Conservation (phyloP, 768 basidiomycete genomes). For the Filobasidium floriforme region DNA sequence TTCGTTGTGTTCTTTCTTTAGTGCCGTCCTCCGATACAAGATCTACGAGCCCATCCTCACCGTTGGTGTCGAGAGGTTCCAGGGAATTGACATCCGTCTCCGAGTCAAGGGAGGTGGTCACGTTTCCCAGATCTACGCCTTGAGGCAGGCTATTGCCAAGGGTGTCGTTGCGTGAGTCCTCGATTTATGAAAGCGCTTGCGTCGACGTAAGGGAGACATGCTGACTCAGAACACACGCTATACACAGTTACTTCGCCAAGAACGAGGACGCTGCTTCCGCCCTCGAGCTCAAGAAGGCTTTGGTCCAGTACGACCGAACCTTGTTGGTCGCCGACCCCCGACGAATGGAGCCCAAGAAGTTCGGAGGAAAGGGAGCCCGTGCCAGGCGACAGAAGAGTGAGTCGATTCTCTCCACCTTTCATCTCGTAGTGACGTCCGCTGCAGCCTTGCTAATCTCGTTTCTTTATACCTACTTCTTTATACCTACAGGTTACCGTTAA, state of each 20-base stretch:
- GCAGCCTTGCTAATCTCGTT: slow-evolving; percentile 1
- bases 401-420: too few species aligned
- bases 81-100: slow-evolving; percentile 85
- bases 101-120: slow-evolving; percentile 99
- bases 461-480: too few species aligned
- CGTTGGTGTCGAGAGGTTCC: slow-evolving; percentile 79
- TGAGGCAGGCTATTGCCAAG: slow-evolving; percentile 97
- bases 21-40: slow-evolving; percentile 81
- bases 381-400: slow-evolving; percentile 87
- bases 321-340: slow-evolving; percentile 54
- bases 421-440: too few species aligned
- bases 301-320: slow-evolving; percentile 80
- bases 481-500: too few species aligned
- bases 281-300: slow-evolving; percentile 94
- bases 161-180: slow-evolving; percentile 77
- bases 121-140: slow-evolving; percentile 96
- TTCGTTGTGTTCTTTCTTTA: slow-evolving; percentile 16
- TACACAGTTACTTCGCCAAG: slow-evolving; percentile 68
- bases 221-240: too few species aligned
- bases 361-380: slow-evolving; percentile 96
- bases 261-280: slow-evolving; percentile 96
- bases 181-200: too few species aligned
- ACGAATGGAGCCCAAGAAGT: slow-evolving; percentile 99
- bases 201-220: too few species aligned
- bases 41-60: slow-evolving; percentile 96